phyloP scores from a whole-genome alignment of 345 rosid species.

The Acer yangbiense region DNA sequence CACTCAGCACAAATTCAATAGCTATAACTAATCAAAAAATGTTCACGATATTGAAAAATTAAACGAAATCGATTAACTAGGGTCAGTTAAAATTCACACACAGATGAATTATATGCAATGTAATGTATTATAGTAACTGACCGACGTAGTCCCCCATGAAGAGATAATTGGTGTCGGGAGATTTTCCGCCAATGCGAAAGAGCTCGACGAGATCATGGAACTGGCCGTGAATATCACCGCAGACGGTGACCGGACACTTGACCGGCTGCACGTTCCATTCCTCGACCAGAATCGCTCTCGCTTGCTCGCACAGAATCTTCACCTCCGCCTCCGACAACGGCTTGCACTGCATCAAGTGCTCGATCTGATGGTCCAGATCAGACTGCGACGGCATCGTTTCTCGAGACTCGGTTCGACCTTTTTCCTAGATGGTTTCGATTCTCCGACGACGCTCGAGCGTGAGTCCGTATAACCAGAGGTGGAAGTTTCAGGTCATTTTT shows the following conservation, averaged over 20 bases:
- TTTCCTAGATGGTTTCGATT: not conserved
- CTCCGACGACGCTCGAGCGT: slow-evolving; percentile 15
- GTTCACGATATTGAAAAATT: not conserved
- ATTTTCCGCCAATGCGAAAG: slow-evolving; percentile 55
- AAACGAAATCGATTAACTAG: not conserved
- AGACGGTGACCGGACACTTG: slow-evolving; percentile 56
- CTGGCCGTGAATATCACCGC: slow-evolving; percentile 58
- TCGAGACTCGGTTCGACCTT: not conserved
- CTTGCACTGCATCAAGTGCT: slow-evolving; percentile 61
- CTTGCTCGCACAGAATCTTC: slow-evolving; percentile 50
- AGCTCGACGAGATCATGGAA: slow-evolving; percentile 61
- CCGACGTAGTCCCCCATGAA: slow-evolving; percentile 65
- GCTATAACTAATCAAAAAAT: not conserved
- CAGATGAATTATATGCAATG: not conserved
- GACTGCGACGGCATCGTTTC: slow-evolving; percentile 41
- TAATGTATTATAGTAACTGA: slow-evolving; percentile 19
- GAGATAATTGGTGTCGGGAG: slow-evolving; percentile 56
- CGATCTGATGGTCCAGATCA: slow-evolving; percentile 65
- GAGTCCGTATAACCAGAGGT: not conserved
- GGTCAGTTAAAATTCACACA: not conserved
- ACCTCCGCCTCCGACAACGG: slow-evolving; percentile 54
- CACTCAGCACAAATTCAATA: not conserved
- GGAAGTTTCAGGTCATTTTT: slow-evolving; percentile 23
- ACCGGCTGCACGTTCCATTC: slow-evolving; percentile 62
- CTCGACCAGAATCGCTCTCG: slow-evolving; percentile 47